phyloP scores from a whole-genome alignment of 2,329 filamentous ascomycete genomes.

The Beauveria australis region DNA sequence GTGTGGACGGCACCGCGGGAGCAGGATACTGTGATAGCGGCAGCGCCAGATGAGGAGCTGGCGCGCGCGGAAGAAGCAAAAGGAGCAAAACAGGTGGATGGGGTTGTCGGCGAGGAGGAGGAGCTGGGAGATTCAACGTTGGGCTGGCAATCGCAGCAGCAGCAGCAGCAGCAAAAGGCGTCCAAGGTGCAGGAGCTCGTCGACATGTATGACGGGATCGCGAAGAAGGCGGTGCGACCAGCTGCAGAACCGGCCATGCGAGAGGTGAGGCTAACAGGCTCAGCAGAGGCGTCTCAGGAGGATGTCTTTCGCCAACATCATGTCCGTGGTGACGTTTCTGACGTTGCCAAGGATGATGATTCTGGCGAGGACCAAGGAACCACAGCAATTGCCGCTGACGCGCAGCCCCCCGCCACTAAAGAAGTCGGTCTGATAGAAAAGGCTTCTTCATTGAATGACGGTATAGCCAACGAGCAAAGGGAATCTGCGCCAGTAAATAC shows the following conservation, averaged over 20 bases:
- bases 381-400: too few relatives aligned
- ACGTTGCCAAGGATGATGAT: background rate
- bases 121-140: too few relatives aligned
- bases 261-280: background rate
- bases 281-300: background rate
- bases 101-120: too few relatives aligned
- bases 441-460: background rate
- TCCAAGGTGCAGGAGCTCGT: constrained; percentile 45
- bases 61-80: background rate
- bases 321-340: background rate
- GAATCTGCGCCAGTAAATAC: too few relatives aligned
- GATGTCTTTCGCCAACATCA: background rate
- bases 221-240: constrained; percentile 14
- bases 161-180: constrained; percentile 16
- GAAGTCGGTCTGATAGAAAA: background rate
- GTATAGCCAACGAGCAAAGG: background rate
- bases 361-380: background rate
- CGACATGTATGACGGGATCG: constrained; percentile 40
- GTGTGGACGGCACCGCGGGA: background rate
- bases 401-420: background rate
- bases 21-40: too few relatives aligned
- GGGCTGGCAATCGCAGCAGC: background rate
- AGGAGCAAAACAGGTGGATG: too few relatives aligned
- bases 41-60: background rate
- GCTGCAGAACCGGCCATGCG: background rate